Conservation (phyloP, 163 green algal species). For the Chlamydomonas reinhardtii region DNA sequence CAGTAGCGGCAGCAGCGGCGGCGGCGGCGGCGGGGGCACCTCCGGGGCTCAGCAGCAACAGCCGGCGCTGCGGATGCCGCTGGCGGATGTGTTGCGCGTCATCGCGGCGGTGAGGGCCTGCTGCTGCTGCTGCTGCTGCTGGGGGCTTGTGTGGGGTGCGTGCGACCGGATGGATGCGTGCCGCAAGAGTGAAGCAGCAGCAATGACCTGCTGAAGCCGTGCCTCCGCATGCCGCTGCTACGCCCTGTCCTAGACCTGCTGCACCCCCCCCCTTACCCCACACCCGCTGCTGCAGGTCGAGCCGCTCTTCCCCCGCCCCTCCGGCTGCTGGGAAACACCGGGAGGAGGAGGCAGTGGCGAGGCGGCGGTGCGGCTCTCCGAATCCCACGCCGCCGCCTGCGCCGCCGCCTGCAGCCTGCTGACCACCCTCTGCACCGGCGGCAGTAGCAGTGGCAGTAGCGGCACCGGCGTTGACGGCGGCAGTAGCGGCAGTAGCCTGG, state of each 20-base stretch:
- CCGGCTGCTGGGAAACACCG: background rate
- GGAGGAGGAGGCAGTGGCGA: background rate
- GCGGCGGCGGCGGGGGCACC: background rate
- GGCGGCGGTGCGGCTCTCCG: conserved; percentile 4
- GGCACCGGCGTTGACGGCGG: too few species aligned
- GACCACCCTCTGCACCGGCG: background rate
- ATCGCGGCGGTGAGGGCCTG: background rate
- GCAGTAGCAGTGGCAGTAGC: too few species aligned
- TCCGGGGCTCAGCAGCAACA: background rate
- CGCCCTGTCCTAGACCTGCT: background rate
- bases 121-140: too few species aligned
- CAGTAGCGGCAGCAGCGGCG: too few species aligned
- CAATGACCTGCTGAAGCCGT: too few species aligned
- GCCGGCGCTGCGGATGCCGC: background rate
- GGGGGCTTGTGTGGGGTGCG: too few species aligned
- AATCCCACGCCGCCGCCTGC: conserved; percentile 26
- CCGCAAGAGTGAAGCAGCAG: too few species aligned
- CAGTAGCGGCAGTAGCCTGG: too few species aligned
- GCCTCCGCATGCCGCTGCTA: too few species aligned
- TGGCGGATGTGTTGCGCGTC: conserved; percentile 1
- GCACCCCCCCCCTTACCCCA: too few species aligned
- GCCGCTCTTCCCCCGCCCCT: conserved; percentile 26
- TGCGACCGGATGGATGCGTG: too few species aligned
- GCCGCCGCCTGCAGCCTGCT: conserved; percentile 15
- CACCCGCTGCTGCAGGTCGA: background rate